A percentile compares a stretch with the other conserved stretches of the same genome.
These are phyloP conservation scores for Pseudophaeomoniella oleicola DNA, from an alignment of 2,329 filamentous ascomycete species.

Conservation along the genomic window DNA sequence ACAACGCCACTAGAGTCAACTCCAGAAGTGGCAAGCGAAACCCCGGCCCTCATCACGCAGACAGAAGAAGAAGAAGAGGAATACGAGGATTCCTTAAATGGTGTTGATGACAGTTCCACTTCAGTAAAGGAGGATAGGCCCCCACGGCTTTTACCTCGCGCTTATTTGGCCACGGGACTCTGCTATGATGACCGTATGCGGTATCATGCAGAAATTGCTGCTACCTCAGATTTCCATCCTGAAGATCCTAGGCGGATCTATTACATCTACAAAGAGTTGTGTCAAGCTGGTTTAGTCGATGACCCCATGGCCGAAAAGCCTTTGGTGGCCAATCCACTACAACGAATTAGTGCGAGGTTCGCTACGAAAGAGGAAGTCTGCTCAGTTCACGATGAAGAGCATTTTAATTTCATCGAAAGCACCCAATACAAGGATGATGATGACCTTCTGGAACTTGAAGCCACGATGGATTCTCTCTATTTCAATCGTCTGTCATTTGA, in stretches of 20 bases:
- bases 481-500: conserved; percentile 70
- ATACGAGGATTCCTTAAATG: conserved; percentile 25
- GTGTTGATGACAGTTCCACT: conserved; percentile 16
- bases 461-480: conserved; percentile 56
- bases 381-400: conserved; percentile 60
- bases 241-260: conserved; percentile 89
- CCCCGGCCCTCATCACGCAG: not conserved
- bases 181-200: conserved; percentile 95
- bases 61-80: conserved; percentile 12
- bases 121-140: conserved; percentile 13
- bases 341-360: conserved; percentile 60
- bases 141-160: conserved; percentile 27
- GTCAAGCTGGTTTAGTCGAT: conserved; percentile 63
- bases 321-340: conserved; percentile 35
- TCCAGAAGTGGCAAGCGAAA: not conserved
- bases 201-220: conserved; percentile 73
- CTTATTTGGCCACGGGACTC: conserved; percentile 54
- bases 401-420: conserved; percentile 63
- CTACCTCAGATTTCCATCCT: conserved; percentile 61
- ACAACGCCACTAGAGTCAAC: not conserved
- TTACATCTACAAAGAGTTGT: conserved; percentile 82
- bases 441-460: not conserved
- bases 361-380: conserved; percentile 70
- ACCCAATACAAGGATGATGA: conserved; percentile 26
- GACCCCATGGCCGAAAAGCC: conserved; percentile 33